These are phyloP conservation scores for Chondrus crispus DNA, from an alignment of 23 red algal genomes.

Conservation along the genomic window DNA sequence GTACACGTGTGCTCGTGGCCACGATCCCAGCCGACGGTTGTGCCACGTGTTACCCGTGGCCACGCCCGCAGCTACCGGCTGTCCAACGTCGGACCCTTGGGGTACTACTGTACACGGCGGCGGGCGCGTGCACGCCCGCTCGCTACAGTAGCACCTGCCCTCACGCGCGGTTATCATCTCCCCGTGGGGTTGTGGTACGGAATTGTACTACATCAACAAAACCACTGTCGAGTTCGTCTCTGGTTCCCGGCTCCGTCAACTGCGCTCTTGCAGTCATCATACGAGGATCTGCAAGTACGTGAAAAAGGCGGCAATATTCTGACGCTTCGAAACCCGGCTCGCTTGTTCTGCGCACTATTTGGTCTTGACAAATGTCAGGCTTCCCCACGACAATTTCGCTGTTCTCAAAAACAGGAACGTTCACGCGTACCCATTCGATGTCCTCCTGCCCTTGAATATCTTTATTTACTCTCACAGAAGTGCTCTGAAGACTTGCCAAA, in stretches of 20 bases:
- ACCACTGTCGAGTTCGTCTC: not conserved
- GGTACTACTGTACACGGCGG: no score
- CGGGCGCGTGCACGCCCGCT: no score
- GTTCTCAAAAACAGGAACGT: not conserved
- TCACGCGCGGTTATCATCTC: no score
- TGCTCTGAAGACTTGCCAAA: no score
- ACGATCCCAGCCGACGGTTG: no score
- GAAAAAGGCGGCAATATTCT: slow-evolving; percentile 33
- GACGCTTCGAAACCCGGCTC: not conserved
- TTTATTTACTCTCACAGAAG: not conserved
- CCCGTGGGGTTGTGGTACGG: no score
- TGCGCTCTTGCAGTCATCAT: not conserved
- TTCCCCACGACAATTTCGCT: not conserved
- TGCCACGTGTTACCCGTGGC: no score
- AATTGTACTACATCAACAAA: no score
- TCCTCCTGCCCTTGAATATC: not conserved
- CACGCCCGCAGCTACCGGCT: no score
- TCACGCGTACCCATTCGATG: not conserved
- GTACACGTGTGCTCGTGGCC: no score
- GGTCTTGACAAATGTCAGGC: not conserved
- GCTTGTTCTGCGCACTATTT: not conserved
- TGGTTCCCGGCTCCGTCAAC: not conserved
- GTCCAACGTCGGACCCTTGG: no score
- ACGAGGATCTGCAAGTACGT: slow-evolving; percentile 22
- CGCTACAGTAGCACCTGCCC: no score